phyloP scores from a whole-genome alignment of 345 rosid species.

The Populus alba region DNA sequence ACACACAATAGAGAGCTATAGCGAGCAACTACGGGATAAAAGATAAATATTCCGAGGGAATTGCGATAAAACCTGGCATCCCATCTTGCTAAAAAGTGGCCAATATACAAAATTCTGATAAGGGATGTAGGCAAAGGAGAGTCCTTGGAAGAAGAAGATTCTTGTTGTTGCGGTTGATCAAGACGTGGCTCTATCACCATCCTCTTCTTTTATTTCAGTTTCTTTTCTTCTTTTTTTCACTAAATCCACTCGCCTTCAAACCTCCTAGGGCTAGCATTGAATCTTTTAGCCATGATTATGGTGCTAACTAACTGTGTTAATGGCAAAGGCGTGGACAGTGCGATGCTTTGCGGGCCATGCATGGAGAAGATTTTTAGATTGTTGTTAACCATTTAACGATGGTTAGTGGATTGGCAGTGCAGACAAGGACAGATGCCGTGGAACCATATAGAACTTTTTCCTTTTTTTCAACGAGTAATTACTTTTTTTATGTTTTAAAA shows the following conservation, averaged over 20 bases:
- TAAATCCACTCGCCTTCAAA: neutral
- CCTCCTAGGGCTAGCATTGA: neutral
- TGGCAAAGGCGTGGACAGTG: too few species aligned
- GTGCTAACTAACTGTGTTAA: neutral
- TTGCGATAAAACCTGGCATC: conserved; percentile 54
- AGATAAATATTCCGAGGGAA: neutral
- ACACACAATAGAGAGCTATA: neutral
- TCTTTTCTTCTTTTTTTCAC: neutral
- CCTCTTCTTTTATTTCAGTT: neutral
- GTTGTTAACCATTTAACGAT: too few species aligned
- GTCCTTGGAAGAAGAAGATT: conserved; percentile 4
- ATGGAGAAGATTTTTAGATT: too few species aligned
- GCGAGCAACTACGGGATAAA: neutral
- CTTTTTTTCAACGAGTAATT: too few species aligned
- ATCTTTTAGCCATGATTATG: neutral
- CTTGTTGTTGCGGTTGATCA: neutral
- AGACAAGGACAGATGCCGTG: too few species aligned
- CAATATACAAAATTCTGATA: conserved; percentile 47
- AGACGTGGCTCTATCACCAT: conserved; percentile 1
- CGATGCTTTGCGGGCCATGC: too few species aligned
- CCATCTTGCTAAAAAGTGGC: conserved; percentile 89
- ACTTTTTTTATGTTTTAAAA: too few species aligned
- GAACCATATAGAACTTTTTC: too few species aligned
- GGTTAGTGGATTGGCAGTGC: too few species aligned
- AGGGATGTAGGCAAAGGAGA: conserved; percentile 23